Percentiles rank a stretch among this genome's conserved stretches.
These are phyloP conservation scores for Eucalyptus polybractea DNA, from an alignment of 345 rosid genomes.

Conservation along the genomic window DNA sequence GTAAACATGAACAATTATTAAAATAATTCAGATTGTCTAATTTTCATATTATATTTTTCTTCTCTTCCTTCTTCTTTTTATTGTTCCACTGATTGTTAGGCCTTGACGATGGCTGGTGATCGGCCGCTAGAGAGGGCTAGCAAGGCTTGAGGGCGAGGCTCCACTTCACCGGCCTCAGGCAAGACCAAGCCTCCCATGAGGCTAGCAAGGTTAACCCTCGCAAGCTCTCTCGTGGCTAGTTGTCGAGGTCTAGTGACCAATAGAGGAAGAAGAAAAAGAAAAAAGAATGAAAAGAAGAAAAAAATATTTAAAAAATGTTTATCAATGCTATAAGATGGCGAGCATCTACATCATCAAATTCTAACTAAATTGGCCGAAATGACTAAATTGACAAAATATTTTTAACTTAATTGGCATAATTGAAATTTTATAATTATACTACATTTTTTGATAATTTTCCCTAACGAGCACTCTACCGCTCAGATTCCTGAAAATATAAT, in stretches of 20 bases:
- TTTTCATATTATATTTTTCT: too few relatives aligned
- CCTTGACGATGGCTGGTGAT: rapidly evolving
- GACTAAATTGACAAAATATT: too few relatives aligned
- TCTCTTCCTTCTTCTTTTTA: too few relatives aligned
- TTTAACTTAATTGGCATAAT: too few relatives aligned
- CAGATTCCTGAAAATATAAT: not conserved
- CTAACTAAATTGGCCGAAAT: rapidly evolving
- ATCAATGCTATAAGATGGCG: rapidly evolving
- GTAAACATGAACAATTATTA: rapidly evolving
- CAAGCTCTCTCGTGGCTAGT: not conserved
- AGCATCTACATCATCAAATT: too few relatives aligned
- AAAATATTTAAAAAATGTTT: too few relatives aligned
- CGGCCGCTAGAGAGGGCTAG: rapidly evolving
- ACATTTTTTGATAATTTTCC: not conserved
- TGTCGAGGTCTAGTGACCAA: not conserved
- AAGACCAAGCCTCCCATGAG: not conserved
- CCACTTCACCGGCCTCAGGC: rapidly evolving
- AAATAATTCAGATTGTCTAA: too few relatives aligned
- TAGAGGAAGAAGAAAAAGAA: not conserved
- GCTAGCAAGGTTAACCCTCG: rapidly evolving
- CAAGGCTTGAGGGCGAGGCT: not conserved
- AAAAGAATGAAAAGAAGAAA: too few relatives aligned
- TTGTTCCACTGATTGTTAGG: too few relatives aligned
- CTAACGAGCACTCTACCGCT: too few relatives aligned
- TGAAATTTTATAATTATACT: too few relatives aligned